These are phyloP conservation scores for Papiliotrema fonsecae DNA, from an alignment of 1,284 basidiomycete genomes.

Conservation along the genomic window DNA sequence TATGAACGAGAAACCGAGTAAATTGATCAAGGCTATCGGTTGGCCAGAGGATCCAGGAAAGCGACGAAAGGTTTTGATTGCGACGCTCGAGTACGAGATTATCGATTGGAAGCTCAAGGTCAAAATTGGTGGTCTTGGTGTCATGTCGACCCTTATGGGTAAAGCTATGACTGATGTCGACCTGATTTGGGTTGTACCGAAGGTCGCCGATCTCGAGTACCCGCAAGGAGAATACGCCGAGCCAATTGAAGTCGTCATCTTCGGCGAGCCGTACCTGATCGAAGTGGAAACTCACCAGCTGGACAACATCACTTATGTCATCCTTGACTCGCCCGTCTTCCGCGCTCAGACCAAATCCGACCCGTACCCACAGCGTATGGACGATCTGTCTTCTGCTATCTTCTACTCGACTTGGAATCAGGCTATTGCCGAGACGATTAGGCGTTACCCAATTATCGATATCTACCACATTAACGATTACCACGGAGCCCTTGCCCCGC, in stretches of 20 bases:
- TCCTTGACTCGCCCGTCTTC: conserved; percentile 90
- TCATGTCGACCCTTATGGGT: conserved; percentile 93
- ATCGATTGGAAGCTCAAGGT: conserved; percentile 95
- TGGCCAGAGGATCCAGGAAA: conserved; percentile 89
- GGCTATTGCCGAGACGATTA: conserved; percentile 82
- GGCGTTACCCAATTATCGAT: conserved; percentile 76
- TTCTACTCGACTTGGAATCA: conserved; percentile 98
- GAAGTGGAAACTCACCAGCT: conserved; percentile 86
- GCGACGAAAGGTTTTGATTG: conserved; percentile 79
- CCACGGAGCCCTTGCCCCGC: conserved; percentile 80
- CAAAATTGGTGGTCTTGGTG: conserved; percentile 92
- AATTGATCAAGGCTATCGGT: conserved; percentile 65
- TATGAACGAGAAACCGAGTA: conserved; percentile 60
- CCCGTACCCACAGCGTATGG: conserved; percentile 92
- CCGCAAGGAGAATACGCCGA: conserved; percentile 82
- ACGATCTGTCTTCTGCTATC: conserved; percentile 87
- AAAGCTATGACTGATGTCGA: conserved; percentile 95
- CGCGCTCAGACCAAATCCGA: conserved; percentile 89
- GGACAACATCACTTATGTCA: conserved; percentile 89
- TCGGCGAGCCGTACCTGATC: conserved; percentile 87
- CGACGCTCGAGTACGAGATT: conserved; percentile 90
- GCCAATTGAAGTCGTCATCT: conserved; percentile 90
- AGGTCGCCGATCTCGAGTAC: conserved; percentile 88
- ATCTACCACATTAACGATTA: conserved; percentile 69
- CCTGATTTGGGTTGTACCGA: conserved; percentile 84